These are phyloP conservation scores for Glutinoglossum americanum DNA, from an alignment of 495 filamentous ascomycete species.

Conservation along the genomic window DNA sequence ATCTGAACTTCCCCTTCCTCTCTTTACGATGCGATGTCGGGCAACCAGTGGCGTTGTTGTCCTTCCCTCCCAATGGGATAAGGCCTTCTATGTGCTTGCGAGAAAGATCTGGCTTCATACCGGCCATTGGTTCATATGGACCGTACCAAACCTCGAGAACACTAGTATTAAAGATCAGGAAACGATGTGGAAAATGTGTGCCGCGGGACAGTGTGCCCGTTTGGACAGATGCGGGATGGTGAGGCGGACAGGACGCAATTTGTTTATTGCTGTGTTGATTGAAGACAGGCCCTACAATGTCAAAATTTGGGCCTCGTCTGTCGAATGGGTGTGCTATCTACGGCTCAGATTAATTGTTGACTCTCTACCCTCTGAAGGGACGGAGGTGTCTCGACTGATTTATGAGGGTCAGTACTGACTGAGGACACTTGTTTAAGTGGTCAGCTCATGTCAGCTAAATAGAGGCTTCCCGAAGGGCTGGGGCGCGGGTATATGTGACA, in stretches of 20 bases:
- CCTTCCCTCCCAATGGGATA: not conserved
- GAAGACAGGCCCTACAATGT: not conserved
- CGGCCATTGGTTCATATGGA: not conserved
- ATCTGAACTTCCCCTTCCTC: not conserved
- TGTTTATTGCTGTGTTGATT: not conserved
- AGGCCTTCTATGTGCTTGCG: not conserved
- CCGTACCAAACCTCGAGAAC: not conserved
- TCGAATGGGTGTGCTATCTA: not conserved
- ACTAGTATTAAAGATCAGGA: not conserved
- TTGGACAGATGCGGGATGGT: not conserved
- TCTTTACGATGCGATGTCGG: not conserved
- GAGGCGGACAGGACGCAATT: not conserved
- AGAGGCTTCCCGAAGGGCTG: not conserved
- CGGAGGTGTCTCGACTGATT: not conserved
- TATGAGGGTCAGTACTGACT: not conserved
- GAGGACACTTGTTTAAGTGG: not conserved
- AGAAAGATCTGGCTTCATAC: not conserved
- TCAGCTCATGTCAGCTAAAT: not conserved
- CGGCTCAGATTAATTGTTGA: not conserved
- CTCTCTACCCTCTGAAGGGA: not conserved
- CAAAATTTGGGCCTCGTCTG: not conserved
- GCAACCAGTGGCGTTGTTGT: not conserved
- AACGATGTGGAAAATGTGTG: not conserved
- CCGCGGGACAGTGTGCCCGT: not conserved
- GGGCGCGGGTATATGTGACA: not conserved